Evolutionary conservation across 2,329 filamentous ascomycete species (phyloP), one percentile per base, ranked within the genome.

Genomic region (Colletotrichum sp.): DNA sequence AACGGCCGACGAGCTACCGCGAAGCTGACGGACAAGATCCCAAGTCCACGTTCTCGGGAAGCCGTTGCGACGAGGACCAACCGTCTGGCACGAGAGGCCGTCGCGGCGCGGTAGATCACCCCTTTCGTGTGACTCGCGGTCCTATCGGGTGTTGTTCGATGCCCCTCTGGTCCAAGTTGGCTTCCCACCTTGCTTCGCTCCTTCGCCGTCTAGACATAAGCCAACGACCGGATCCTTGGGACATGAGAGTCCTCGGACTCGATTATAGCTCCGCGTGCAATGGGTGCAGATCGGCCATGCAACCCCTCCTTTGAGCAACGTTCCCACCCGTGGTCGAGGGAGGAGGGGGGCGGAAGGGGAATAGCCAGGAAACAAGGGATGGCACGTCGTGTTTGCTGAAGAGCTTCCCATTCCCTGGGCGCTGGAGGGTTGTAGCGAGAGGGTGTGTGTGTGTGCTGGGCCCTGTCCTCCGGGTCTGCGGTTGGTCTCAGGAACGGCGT

Each of bases 1-100:
- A 15, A 26, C n/a, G 39, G 55, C 59, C 34, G 34, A 21, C 44
- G 28, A 18, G 63, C 55, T 34, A 28, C 52, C 15, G 49, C 26
- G 16, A 67, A 64, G 32, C 24, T 71, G 52, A 24, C 26, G 32
- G 30, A 32, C n/a, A 67, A 59, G 62, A 72, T 77, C 59, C 77
- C 77, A 76, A 77, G 72, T 66, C 72, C 77, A 63, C 59, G 72
- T 78, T 77, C 72, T 69, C 64, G 77, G 77, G 57, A 76, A 71
- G 60, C 62, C 36, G 73, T 71, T 36, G 34, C 49, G 36, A 60
- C 24, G 65, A 52, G 30, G 16, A 34, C 26, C 49, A 32, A n/a
- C 26, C 24, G 30, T 18, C 44, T 65, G 34, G 60, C 24, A 44
- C 63, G 44, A 73, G 57, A 59, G 69, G n/a, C 55, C n/a, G 64